Base-by-base conservation (phyloP, 768 basidiomycete genomes). In the Cyathus striatus region DNA sequence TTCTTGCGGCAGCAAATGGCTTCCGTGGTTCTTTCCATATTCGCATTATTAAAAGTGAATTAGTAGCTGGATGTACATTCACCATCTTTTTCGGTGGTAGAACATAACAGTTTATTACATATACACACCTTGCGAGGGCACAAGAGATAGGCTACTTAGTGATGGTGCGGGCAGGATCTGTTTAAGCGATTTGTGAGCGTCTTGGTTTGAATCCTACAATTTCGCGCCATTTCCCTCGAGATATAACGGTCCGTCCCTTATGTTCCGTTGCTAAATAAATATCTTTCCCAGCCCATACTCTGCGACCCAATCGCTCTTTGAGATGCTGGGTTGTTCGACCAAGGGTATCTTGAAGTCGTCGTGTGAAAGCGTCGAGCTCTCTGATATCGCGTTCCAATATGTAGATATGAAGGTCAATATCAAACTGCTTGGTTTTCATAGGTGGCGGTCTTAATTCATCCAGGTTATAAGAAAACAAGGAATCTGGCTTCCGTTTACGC, bases 291-390 rank as follows among this genome's bases (percentile, higher is more conserved):
- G 49, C 57, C 85, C 85, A 88, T 1, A 90, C 76, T 9, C 88
- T 78, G n/a, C 88, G 77, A 6, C 85, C 85, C n/a, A 89, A 62
- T 23, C 77, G 70, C 62, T 90, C 86, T 61, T 87, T 87, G n/a
- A 79, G 44, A 14, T 86, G 75, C 48, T 82, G 76, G 2, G 66
- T 65, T 14, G 67, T 76, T 7, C 84, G 76, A 4, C 64, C 72
- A 5, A 78, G 48, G 2, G 73, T 61, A n/a, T 62, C 60, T 10
- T 58, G 57, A 10, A 80, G 58, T 23, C 63, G 68, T 2, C 55
- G 48, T 26, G 66, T 56, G 40, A 88, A 68, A 2, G 58, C 50
- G 40, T 66, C 58, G 18, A 90, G 63, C 45, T 78, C 71, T 16
- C 52, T 48, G 30, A 81, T 51, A 48, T 85, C 84, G 16, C 72